Evolutionary conservation across 1,139 yeast species (phyloP).

Genomic region (Pichia sp.): DNA sequence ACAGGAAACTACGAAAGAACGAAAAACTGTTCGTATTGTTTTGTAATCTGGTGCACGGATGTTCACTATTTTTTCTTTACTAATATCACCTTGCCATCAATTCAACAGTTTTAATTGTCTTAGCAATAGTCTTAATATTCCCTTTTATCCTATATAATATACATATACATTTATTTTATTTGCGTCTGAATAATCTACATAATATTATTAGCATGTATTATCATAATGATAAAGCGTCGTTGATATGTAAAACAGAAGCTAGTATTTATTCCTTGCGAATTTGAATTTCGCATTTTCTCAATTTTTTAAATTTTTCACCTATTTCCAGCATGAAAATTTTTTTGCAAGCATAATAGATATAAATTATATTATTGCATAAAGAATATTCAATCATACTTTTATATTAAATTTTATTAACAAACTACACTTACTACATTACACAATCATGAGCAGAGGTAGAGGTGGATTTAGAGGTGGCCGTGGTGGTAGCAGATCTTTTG

Average conservation of each 20-base stretch:
- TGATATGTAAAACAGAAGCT: too few relatives aligned
- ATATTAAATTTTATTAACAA: not conserved
- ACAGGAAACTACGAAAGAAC: constrained; percentile 1
- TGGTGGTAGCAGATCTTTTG: constrained; percentile 60
- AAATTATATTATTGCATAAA: too few relatives aligned
- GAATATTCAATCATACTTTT: not conserved
- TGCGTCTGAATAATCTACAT: too few relatives aligned
- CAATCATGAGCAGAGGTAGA: constrained; percentile 18
- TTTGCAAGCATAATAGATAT: not conserved
- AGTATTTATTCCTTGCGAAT: not conserved
- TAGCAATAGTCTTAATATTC: too few relatives aligned
- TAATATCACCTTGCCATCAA: too few relatives aligned
- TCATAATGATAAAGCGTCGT: too few relatives aligned
- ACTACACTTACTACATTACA: not conserved
- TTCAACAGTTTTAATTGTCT: too few relatives aligned
- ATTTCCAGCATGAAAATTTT: constrained; percentile 3
- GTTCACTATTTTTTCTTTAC: not conserved
- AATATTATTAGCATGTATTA: too few relatives aligned
- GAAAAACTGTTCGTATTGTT: too few relatives aligned
- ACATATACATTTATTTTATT: too few relatives aligned
- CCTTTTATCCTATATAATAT: too few relatives aligned
- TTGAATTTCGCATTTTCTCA: not conserved
- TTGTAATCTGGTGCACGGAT: constrained; percentile 4
- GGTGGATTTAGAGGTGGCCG: constrained; percentile 40
- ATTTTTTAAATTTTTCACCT: not conserved